Evolutionary conservation across 192 early-diverging fungal species (phyloP), one percentile per base, ranked within the genome.

Genomic region (Geranomyces michiganensis): DNA sequence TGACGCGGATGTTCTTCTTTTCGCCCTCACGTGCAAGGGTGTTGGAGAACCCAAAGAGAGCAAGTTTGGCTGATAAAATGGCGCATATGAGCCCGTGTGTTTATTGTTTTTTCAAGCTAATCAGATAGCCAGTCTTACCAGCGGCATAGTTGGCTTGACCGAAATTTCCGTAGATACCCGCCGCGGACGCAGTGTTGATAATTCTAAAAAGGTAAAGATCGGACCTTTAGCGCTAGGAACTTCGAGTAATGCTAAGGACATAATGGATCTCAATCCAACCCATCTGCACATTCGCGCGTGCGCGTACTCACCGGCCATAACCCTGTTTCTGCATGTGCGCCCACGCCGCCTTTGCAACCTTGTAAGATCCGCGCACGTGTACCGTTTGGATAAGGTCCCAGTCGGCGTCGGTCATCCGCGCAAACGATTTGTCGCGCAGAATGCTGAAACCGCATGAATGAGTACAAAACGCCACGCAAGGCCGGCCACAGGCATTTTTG

Each of bases 141-240:
- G 91, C 79, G 62, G 85, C 81, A 76, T 95, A 95, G 84, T 95
- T 95, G 41, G 90, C 88, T 76, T 92, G 89, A 51, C 97, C 97
- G 87, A 97, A 98, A 88, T 98, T 99, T 65, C 97, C 97, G 78
- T 99, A 99, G 64, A 99, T 90, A 66, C 97, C 97, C 53, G 97
- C 95, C 55, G 96, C 96, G 55, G 96, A 97, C 15, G 96, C 91
- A 69, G 92, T 93, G 86, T 92, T 95, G 75, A 96, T 90, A 66
- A 96, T 85, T 47, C 89, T 89, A 67, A 29, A 66, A 62, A 32
- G n/a, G 46, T 47, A 12, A n/a, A n/a, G n/a, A n/a, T n/a, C n/a
- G n/a, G n/a, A n/a, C n/a, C n/a, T n/a, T n/a, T n/a, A n/a, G n/a
- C n/a, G n/a, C n/a, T n/a, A n/a, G n/a, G n/a, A n/a, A n/a, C n/a